Conservation (phyloP, 352 stramenopile species). For the Thalassiosira exigua region DNA sequence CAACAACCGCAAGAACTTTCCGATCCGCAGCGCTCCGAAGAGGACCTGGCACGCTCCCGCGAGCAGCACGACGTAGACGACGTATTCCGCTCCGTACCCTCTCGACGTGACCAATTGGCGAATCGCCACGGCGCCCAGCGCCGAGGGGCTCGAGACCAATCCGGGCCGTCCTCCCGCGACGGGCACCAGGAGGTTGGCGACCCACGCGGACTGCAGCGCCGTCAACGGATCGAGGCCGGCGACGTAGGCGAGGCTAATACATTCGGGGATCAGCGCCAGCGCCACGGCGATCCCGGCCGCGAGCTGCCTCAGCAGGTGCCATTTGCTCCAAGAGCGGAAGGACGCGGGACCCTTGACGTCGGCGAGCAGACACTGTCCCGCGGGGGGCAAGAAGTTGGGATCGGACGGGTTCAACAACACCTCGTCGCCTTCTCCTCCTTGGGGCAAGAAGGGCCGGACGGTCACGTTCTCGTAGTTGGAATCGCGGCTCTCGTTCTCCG, state of each 20-base stretch:
- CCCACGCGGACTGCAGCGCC: constrained; percentile 77
- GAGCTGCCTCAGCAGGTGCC: constrained; percentile 35
- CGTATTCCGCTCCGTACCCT: constrained; percentile 39
- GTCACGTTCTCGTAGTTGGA: not conserved
- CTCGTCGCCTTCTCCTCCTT: not conserved
- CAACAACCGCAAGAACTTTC: constrained; percentile 88
- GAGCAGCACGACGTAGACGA: constrained; percentile 59
- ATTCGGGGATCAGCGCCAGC: constrained; percentile 53
- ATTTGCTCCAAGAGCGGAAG: not conserved
- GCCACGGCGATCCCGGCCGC: constrained; percentile 42
- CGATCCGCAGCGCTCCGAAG: constrained; percentile 70
- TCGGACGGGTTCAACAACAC: not conserved
- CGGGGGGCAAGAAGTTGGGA: constrained; percentile 12
- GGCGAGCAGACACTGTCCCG: constrained; percentile 1
- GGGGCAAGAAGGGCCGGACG: not conserved
- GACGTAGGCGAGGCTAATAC: constrained; percentile 80
- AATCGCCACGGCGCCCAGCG: constrained; percentile 43
- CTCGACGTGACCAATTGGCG: constrained; percentile 26
- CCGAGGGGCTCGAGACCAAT: constrained; percentile 87
- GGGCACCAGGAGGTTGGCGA: constrained; percentile 86
- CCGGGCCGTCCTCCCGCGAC: constrained; percentile 87
- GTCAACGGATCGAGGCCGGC: constrained; percentile 88
- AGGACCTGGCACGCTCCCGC: constrained; percentile 88
- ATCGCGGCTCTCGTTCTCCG: not conserved
- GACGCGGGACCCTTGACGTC: not conserved